Conservation (phyloP, 208 protist species). For the Tritrichomonas musculus region DNA sequence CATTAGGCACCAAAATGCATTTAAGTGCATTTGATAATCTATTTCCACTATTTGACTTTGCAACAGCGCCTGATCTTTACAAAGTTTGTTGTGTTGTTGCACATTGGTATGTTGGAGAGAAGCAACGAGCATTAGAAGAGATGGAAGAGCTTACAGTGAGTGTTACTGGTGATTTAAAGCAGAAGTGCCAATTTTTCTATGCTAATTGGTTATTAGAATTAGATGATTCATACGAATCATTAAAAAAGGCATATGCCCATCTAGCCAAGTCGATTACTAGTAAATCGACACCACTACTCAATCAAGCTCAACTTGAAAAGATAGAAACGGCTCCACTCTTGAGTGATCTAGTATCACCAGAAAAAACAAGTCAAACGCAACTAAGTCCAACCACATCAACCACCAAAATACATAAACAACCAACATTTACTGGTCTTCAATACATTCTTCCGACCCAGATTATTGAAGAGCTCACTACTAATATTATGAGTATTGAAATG, state of each 20-base stretch:
- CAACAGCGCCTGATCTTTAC: background rate
- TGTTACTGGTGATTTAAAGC: background rate
- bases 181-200: background rate
- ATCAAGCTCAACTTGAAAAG: no score
- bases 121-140: background rate
- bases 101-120: background rate
- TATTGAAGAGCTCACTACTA: background rate
- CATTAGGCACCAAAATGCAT: conserved; percentile 2
- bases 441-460: no score
- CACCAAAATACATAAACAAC: no score
- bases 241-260: background rate
- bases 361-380: no score
- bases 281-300: no score
- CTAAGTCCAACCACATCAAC: no score
- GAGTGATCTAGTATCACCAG: no score
- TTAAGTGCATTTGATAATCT: background rate
- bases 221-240: background rate
- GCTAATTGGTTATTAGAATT: background rate
- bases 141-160: background rate
- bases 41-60: background rate
- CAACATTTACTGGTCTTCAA: no score
- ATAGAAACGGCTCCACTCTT: no score
- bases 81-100: background rate
- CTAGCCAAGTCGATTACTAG: background rate
- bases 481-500: background rate